These are phyloP conservation scores for Fusarium veterinarium DNA, from an alignment of 2,329 filamentous ascomycete species.

Conservation along the genomic window DNA sequence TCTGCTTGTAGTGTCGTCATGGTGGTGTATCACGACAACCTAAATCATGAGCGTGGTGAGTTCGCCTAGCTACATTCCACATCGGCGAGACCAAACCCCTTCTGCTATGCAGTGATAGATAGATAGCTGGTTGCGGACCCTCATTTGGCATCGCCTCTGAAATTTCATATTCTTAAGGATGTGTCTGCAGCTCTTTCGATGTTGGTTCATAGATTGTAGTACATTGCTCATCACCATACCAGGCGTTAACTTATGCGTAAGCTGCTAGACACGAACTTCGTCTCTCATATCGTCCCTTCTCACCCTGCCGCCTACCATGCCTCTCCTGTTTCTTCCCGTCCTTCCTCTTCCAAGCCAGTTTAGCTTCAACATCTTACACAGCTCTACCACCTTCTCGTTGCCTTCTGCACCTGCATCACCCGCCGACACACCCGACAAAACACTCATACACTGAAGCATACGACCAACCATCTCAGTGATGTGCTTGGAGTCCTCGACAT, in stretches of 20 bases:
- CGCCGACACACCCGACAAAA: constrained; percentile 72
- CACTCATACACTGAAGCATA: constrained; percentile 96
- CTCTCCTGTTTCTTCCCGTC: constrained; percentile 88
- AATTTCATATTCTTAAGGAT: neutral
- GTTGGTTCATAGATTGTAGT: neutral
- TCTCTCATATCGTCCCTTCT: constrained; percentile 58
- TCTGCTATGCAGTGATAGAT: too few relatives aligned
- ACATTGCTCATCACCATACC: neutral
- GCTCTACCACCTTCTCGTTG: constrained; percentile 82
- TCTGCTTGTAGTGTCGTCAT: neutral
- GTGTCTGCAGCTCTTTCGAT: neutral
- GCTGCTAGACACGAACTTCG: constrained; percentile 50
- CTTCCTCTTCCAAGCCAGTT: constrained; percentile 95
- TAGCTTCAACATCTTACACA: constrained; percentile 89
- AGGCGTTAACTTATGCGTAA: neutral
- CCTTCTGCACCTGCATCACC: constrained; percentile 73
- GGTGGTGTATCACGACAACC: neutral
- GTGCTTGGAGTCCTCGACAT: constrained; percentile 76
- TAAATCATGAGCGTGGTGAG: neutral
- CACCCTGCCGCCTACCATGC: constrained; percentile 81
- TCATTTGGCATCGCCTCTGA: neutral
- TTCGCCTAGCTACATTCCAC: neutral
- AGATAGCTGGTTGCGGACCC: neutral
- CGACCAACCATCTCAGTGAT: constrained; percentile 94
- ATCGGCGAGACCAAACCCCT: neutral